These are phyloP conservation scores for Zymoseptoria tritici DNA, from an alignment of 2,329 filamentous ascomycete species.

Conservation along the genomic window DNA sequence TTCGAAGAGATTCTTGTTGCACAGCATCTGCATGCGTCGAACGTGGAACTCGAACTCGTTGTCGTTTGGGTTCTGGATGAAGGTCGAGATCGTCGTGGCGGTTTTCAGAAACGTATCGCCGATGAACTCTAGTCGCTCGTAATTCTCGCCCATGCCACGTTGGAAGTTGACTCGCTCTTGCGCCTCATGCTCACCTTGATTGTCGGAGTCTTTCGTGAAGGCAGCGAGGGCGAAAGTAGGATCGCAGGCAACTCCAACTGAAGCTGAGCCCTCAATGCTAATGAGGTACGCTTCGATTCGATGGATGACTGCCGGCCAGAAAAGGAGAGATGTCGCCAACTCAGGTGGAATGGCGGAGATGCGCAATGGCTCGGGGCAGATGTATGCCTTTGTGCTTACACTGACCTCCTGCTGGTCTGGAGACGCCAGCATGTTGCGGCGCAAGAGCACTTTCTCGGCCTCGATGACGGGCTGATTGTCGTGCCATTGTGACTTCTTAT, in stretches of 20 bases:
- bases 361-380: slow-evolving; percentile 69
- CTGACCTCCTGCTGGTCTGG: slow-evolving; percentile 47
- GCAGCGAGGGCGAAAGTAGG: slow-evolving; percentile 74
- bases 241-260: slow-evolving; percentile 57
- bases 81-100: slow-evolving; percentile 84
- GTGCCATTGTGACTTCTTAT: slow-evolving; percentile 37
- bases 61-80: slow-evolving; percentile 64
- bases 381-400: slow-evolving; percentile 44
- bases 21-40: slow-evolving; percentile 81
- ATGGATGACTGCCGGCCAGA: slow-evolving; percentile 77
- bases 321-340: slow-evolving; percentile 64
- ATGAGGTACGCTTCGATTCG: slow-evolving; percentile 77
- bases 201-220: slow-evolving; percentile 86
- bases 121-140: slow-evolving; percentile 87
- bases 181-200: slow-evolving; percentile 61
- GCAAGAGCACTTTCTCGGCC: slow-evolving; percentile 64
- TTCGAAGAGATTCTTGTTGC: slow-evolving; percentile 83
- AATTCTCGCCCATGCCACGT: slow-evolving; percentile 84
- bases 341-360: slow-evolving; percentile 66
- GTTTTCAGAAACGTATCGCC: slow-evolving; percentile 94
- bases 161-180: slow-evolving; percentile 65
- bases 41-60: slow-evolving; percentile 86
- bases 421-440: slow-evolving; percentile 77
- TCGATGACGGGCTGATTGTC: slow-evolving; percentile 73
- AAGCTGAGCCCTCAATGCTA: slow-evolving; percentile 62